Evolutionary conservation across 352 stramenopile species (phyloP), one percentile per base, ranked within the genome.

Genomic region (Globisporangium lucens): DNA sequence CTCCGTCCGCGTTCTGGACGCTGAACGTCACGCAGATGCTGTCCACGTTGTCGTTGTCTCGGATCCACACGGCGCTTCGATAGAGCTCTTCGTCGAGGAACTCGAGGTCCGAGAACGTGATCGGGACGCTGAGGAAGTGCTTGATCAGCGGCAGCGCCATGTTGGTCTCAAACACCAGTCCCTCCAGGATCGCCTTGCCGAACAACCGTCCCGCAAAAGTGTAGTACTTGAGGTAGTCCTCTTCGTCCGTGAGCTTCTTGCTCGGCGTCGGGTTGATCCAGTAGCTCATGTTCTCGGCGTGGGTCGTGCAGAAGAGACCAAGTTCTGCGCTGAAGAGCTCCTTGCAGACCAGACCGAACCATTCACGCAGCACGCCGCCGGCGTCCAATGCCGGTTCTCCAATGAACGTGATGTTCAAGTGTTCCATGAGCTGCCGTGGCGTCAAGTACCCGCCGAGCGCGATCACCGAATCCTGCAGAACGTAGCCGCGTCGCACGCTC

Each of bases 121-220:
- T 95, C 4, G 87, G 87, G 4, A 95, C 81, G 22, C 87, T 82
- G 0, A 95, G 68, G n/a, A 93, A 76, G 64, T 95, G 87, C 68
- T 95, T 95, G 46, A 95, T 71, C 22, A 95, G 74, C 24, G 87
- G 87, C 20, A 95, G 66, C 10, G 97, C 98, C 68, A 99, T 96
- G 70, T 99, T 96, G 20, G 96, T 93, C 79, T 99, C 96, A 35
- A 99, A 85, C 49, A 99, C 80, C 63, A 98, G 95, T 0, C 97
- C 97, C 73, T 99, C 98, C 9, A 97, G 76, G 56, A 99, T 96
- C 9, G 97, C 95, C 74, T 99, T 99, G 38, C 97, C 97, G 38
- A 99, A 86, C 56, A 99, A 90, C 12, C 97, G 77, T 13, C 94
- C 94, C 20, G 94, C 90, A 51, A 98, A 97, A 24, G 93, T 94